These are phyloP conservation scores for Xylaria grammica DNA, from an alignment of 495 filamentous ascomycete species.

Conservation along the genomic window DNA sequence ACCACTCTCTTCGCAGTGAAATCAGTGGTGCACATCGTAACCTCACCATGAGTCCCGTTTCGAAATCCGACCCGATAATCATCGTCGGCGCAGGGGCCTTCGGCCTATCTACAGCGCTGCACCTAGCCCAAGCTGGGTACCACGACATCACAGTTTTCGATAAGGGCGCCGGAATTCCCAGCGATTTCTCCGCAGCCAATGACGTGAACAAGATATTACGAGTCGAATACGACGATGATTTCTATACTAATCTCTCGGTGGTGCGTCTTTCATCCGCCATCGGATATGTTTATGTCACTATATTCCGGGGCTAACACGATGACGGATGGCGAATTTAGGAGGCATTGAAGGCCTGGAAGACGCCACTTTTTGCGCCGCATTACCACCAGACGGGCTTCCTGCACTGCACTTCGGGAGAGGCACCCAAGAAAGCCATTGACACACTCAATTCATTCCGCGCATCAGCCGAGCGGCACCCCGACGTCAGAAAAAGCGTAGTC, in stretches of 20 bases:
- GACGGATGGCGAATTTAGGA: conserved; percentile 34
- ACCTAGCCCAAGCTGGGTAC: conserved; percentile 50
- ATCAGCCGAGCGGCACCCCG: conserved; percentile 40
- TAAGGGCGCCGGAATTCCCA: conserved; percentile 46
- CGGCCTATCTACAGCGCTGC: conserved; percentile 57
- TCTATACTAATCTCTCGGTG: conserved; percentile 54
- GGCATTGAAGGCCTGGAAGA: conserved; percentile 28
- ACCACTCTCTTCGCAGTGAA: too few relatives aligned
- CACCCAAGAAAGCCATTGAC: conserved; percentile 52
- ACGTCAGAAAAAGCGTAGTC: conserved; percentile 43
- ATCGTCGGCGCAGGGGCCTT: conserved; percentile 56
- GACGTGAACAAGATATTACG: conserved; percentile 64
- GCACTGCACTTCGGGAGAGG: conserved; percentile 52
- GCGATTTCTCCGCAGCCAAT: conserved; percentile 51
- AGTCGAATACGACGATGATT: conserved; percentile 60
- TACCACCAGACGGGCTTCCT: conserved; percentile 63
- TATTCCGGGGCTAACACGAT: neutral
- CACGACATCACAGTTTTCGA: conserved; percentile 53
- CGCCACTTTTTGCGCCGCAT: conserved; percentile 55
- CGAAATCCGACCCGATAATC: conserved; percentile 33
- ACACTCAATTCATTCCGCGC: conserved; percentile 25
- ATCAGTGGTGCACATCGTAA: too few relatives aligned
- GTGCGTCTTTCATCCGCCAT: neutral
- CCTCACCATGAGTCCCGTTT: neutral
- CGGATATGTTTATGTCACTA: too few relatives aligned